Base-by-base conservation (phyloP, 1,284 basidiomycete genomes). In the Malassezia slooffiae region DNA sequence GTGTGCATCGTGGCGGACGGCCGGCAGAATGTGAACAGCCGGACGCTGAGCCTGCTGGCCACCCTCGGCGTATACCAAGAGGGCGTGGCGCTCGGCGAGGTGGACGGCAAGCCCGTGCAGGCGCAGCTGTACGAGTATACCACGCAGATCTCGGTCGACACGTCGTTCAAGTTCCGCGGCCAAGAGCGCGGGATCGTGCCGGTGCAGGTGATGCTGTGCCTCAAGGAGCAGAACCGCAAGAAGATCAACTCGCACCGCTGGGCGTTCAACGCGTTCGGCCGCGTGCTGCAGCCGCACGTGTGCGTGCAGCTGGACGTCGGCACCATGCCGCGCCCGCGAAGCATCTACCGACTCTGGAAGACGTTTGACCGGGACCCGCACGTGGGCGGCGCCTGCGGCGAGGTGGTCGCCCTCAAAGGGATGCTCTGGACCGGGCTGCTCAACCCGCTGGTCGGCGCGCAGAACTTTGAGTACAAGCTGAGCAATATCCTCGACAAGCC, bases 71-170 rank as follows among this genome's bases (percentile, higher is more conserved):
- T 77, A 12, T 79, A 75, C 55, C 76, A 77, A 53, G 75, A 76
- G 47, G 75, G 75, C 17, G 83, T 84, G 60, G 95, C 93, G 80
- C 87, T 87, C 67, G 90, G 86, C 70, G 77, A 77, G 60, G 81
- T 96, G 59, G 84, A 90, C 67, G 80, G 82, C 44, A 81, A 84
- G 58, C 78, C 82, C 20, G 89, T 96, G 11, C 84, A 85, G 1
- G 89, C 89, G 1, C 91, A 97, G 73, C 68, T 96, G 16, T 97
- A 90, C 70, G 91, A 97, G 72, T 88, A 88, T 64, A 96, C 90
- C 0, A 85, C 90, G 0, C 84, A 85, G 29, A 88, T 95, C 61
- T 85, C 78, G 1, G 74, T 96, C 33, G 87, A 90, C 67, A 76
- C 84, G 2, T 83, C 89, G 57, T 72, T 96, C 36, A 83, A 88